Base-by-base conservation (phyloP, 805 yeast species). In the Metschnikowia continentalis region DNA sequence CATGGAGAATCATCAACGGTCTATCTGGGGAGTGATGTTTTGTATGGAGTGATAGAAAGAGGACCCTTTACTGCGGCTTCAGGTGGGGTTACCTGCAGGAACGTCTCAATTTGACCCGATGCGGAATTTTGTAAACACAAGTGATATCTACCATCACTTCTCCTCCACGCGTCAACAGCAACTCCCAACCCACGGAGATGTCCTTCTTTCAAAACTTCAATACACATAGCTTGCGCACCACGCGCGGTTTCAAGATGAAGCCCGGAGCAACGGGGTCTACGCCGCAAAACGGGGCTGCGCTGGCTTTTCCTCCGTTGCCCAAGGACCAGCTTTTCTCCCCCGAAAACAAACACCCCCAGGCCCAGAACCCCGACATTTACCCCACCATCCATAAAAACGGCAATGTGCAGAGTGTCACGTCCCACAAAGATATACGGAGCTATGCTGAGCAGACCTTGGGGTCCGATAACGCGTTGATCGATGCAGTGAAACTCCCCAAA, bases 361-460 rank as follows among this genome's bases (percentile, higher is more conserved):
- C 39, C 22, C 47, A 33, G 7, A 45, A 47, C 8, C 20, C 37
- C 10, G 50, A 43, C 7, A 56, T 58, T 32, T 68, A 64, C 48
- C 73, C 67, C 45, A 67, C 74, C 15, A 65, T 68, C 32, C 65
- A 63, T 54, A 58, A 61, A 23, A 49, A 51, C 42, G 53, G 49
- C 39, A 43, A 48, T 11, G 63, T 63, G 14, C 75, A 71, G 47
- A 62, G 67, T 22, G 76, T 72, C n/a, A 68, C 76, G 1, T 65
- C 75, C 5, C 96, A 88, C 63, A 82, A 77, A 60, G 94, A 88
- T 62, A 81, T 94, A 51, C 80, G 96, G 53, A 83, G 77, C 62
- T 90, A 90, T 61, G 99, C 97, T 0, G 98, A 92, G 65, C 90
- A 95, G 41, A 92, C 99, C 0, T 75, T 94, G 46, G 99, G 99